A percentile compares a stretch with the other conserved stretches of the same genome.
phyloP scores from a whole-genome alignment of 352 stramenopile species.

The Phytophthora ohioensis region DNA sequence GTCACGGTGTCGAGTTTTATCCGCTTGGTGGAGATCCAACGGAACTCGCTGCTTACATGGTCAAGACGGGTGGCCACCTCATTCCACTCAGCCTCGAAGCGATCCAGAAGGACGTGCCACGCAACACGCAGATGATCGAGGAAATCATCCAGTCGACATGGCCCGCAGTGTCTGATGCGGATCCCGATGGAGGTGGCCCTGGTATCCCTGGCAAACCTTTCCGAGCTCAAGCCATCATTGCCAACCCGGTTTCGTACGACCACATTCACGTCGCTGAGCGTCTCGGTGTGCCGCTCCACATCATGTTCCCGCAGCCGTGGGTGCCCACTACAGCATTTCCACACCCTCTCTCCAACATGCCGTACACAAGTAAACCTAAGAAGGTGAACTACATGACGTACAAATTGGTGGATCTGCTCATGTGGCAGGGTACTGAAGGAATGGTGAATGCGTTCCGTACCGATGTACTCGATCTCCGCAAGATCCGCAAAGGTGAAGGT shows the following conservation, averaged over 20 bases:
- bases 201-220: neutral
- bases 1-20: constrained; percentile 35
- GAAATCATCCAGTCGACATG: neutral
- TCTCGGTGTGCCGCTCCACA: constrained; percentile 90
- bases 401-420: neutral
- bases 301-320: constrained; percentile 94
- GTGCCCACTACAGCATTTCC: constrained; percentile 33
- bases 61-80: constrained; percentile 77
- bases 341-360: neutral
- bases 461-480: constrained; percentile 34
- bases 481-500: constrained; percentile 63
- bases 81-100: constrained; percentile 41
- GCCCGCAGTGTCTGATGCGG: neutral
- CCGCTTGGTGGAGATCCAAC: constrained; percentile 71
- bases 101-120: neutral
- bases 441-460: neutral
- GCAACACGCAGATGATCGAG: constrained; percentile 1
- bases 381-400: constrained; percentile 1
- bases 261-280: constrained; percentile 93
- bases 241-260: constrained; percentile 53
- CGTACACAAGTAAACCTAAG: neutral
- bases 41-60: constrained; percentile 89
- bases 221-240: neutral
- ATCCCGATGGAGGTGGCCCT: neutral
- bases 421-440: neutral